A percentile compares a stretch with the other conserved stretches of the same genome.
Evolutionary conservation across 208 protist genomes (phyloP).

Genomic region (Endotrypanum monterogeii): DNA sequence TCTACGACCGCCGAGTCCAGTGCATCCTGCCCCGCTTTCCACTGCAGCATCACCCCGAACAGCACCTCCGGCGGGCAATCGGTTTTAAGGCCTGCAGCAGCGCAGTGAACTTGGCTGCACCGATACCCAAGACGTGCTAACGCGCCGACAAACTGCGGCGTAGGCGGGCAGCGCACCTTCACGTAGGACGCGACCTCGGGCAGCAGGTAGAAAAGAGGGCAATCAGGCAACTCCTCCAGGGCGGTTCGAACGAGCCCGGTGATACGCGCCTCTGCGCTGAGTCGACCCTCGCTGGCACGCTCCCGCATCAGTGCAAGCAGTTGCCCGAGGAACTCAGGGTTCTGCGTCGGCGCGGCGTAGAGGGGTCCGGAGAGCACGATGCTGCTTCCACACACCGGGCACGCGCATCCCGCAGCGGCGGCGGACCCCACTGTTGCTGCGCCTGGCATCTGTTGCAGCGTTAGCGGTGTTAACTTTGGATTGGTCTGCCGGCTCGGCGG

Average conservation of each 20-base stretch:
- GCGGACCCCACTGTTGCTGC: not conserved
- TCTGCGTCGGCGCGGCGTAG: conserved; percentile 92
- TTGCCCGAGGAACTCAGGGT: conserved; percentile 68
- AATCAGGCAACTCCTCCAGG: conserved; percentile 87
- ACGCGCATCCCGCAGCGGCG: conserved; percentile 18
- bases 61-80: conserved; percentile 88
- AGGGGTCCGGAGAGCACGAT: conserved; percentile 93
- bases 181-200: conserved; percentile 77
- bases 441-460: conserved; percentile 30
- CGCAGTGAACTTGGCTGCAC: conserved; percentile 93
- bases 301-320: conserved; percentile 72
- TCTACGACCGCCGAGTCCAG: conserved; percentile 13
- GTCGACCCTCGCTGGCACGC: conserved; percentile 51
- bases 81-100: conserved; percentile 89
- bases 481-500: conserved; percentile 42
- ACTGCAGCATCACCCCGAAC: conserved; percentile 85
- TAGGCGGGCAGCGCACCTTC: conserved; percentile 75
- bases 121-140: conserved; percentile 83
- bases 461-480: conserved; percentile 48
- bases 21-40: conserved; percentile 50
- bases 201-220: conserved; percentile 87
- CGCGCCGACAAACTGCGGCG: conserved; percentile 71
- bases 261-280: conserved; percentile 76
- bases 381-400: conserved; percentile 79
- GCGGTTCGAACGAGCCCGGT: conserved; percentile 79